Evolutionary conservation across 2,329 filamentous ascomycete genomes (phyloP).

Genomic region (Fusarium verticillioides): DNA sequence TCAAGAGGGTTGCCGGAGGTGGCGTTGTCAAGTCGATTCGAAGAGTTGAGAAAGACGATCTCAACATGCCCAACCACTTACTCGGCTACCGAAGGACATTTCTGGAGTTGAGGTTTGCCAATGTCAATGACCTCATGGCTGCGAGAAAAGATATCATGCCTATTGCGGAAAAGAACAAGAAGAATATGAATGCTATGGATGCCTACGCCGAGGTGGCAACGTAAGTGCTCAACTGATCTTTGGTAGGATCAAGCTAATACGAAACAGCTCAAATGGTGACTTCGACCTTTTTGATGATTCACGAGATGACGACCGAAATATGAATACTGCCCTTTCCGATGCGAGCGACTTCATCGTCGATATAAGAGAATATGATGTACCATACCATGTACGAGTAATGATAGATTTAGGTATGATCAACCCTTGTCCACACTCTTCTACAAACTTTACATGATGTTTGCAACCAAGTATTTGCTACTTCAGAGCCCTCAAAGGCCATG

Average conservation of each 20-base stretch:
- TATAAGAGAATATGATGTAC: conserved; percentile 98
- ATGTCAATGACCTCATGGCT: conserved; percentile 86
- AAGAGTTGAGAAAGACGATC: conserved; percentile 89
- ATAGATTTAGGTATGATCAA: conserved; percentile 82
- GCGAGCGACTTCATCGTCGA: conserved; percentile 98
- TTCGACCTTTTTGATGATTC: conserved; percentile 96
- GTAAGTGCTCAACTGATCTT: conserved; percentile 59
- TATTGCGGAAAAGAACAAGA: conserved; percentile 95
- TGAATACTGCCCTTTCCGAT: conserved; percentile 80
- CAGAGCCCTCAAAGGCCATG: conserved; percentile 93
- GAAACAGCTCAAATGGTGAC: conserved; percentile 72
- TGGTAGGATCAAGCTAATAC: conserved; percentile 24
- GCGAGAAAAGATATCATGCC: conserved; percentile 87
- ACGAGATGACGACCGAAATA: conserved; percentile 82
- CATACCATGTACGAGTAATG: conserved; percentile 98
- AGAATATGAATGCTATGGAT: conserved; percentile 96
- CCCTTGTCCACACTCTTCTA: neutral
- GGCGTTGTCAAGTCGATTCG: conserved; percentile 83
- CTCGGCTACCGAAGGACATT: conserved; percentile 91
- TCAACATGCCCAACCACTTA: conserved; percentile 94
- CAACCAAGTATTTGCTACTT: conserved; percentile 99
- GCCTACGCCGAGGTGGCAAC: conserved; percentile 96
- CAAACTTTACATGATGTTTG: conserved; percentile 79
- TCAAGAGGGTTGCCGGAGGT: conserved; percentile 79
- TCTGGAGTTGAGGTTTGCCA: conserved; percentile 85